These are phyloP conservation scores for Peniophora sp. DNA, from an alignment of 1,284 basidiomycete genomes.

Conservation along the genomic window DNA sequence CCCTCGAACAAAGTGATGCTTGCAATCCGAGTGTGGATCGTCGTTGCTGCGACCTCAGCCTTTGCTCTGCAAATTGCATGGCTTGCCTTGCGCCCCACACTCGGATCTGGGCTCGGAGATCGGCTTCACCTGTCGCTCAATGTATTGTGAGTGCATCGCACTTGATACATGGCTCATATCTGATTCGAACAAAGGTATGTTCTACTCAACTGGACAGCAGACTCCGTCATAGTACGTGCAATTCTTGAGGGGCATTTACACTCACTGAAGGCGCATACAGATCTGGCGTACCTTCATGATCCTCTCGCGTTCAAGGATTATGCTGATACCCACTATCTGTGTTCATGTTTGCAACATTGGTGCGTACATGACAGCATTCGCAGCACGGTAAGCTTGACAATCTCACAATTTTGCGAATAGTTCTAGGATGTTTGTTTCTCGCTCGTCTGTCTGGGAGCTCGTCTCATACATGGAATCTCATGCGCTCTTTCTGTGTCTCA, in stretches of 20 bases:
- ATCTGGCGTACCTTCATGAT: too few relatives aligned
- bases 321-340: too few relatives aligned
- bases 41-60: conserved; percentile 15
- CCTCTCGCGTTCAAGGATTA: too few relatives aligned
- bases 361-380: background rate
- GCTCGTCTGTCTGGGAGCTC: background rate
- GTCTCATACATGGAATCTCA: too few relatives aligned
- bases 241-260: conserved; percentile 14
- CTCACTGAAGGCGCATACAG: too few relatives aligned
- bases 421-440: too few relatives aligned
- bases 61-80: conserved; percentile 18
- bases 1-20: conserved; percentile 1
- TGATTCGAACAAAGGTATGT: conserved; percentile 18
- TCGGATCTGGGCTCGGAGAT: background rate
- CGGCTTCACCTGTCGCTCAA: background rate
- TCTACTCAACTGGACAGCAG: conserved; percentile 23
- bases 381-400: too few relatives aligned
- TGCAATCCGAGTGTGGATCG: conserved; percentile 13
- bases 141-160: background rate
- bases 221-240: conserved; percentile 21
- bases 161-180: background rate
- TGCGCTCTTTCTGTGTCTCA: background rate
- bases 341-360: too few relatives aligned
- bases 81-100: conserved; percentile 10
- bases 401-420: too few relatives aligned